Evolutionary conservation across 352 stramenopile genomes (phyloP).

Genomic region (Phytophthora melonis): DNA sequence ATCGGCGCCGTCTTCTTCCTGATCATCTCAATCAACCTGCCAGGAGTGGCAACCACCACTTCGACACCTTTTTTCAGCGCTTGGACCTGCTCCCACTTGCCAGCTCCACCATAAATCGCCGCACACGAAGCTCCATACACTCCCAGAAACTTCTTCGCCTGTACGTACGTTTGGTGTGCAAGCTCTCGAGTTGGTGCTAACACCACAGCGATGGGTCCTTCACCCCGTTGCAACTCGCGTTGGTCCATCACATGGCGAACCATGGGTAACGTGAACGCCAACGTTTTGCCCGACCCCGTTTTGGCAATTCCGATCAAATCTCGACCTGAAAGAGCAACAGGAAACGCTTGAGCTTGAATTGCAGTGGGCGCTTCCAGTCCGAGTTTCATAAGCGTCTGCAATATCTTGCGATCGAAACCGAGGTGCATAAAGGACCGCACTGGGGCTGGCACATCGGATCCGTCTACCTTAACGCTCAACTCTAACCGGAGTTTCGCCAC

Average conservation of each 20-base stretch:
- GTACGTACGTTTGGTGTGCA: constrained; percentile 85
- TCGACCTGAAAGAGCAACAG: constrained; percentile 74
- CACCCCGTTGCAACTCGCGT: constrained; percentile 69
- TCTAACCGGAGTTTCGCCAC: constrained; percentile 56
- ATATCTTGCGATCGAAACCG: constrained; percentile 72
- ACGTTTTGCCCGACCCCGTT: constrained; percentile 98
- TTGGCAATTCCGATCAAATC: constrained; percentile 93
- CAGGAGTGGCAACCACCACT: constrained; percentile 83
- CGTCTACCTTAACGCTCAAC: constrained; percentile 63
- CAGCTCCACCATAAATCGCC: constrained; percentile 82
- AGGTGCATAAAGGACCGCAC: constrained; percentile 84
- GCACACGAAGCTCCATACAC: constrained; percentile 78
- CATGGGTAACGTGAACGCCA: constrained; percentile 97
- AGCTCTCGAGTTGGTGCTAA: constrained; percentile 85
- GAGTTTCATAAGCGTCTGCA: constrained; percentile 75
- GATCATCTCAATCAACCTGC: constrained; percentile 87
- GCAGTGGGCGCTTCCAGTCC: constrained; percentile 79
- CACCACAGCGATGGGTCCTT: constrained; percentile 85
- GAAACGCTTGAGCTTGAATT: constrained; percentile 88
- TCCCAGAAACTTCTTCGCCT: constrained; percentile 86
- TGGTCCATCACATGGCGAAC: constrained; percentile 92
- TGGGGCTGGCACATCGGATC: constrained; percentile 53
- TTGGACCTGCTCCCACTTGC: constrained; percentile 88
- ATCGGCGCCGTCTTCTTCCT: constrained; percentile 74
- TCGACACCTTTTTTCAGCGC: constrained; percentile 76